Conservation (phyloP, 345 rosid species). For the Brassica incana region DNA sequence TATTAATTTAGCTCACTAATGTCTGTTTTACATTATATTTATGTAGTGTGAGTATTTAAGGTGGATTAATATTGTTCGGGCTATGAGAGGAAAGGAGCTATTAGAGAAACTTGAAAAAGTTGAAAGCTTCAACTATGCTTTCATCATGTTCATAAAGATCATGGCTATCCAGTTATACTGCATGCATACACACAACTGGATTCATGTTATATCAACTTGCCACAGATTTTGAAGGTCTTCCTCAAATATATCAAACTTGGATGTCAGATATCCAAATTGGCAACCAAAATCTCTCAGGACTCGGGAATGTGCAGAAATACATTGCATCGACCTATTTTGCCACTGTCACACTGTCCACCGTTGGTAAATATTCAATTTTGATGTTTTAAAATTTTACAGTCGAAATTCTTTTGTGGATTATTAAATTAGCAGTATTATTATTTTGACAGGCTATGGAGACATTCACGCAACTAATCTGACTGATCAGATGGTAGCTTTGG, state of each 20-base stretch:
- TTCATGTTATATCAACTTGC: background rate
- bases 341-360: background rate
- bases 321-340: background rate
- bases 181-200: background rate
- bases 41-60: background rate
- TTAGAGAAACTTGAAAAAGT: background rate
- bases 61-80: background rate
- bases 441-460: background rate
- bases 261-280: background rate
- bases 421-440: background rate
- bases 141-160: background rate
- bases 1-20: background rate
- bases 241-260: background rate
- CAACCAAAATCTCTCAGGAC: background rate
- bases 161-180: background rate
- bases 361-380: background rate
- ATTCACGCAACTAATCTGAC: background rate
- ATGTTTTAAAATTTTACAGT: background rate
- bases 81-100: background rate
- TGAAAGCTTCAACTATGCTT: background rate
- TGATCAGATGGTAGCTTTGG: background rate
- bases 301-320: background rate
- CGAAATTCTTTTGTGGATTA: background rate
- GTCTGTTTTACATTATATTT: background rate
- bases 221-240: background rate